phyloP scores from a whole-genome alignment of 2,329 filamentous ascomycete species.

The Venturia carpophila region DNA sequence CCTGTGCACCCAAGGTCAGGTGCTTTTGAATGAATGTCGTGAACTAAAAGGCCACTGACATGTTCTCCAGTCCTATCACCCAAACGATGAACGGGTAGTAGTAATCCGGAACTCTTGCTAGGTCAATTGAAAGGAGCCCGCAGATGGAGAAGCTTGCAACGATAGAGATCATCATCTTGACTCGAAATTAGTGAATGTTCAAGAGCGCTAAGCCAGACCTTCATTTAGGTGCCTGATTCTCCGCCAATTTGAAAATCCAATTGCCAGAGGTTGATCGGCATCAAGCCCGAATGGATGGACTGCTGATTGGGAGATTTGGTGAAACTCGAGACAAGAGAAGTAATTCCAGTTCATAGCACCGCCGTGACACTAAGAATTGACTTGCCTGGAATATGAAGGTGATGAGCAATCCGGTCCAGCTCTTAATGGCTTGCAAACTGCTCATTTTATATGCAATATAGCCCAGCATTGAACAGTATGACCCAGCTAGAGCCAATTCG shows the following conservation, averaged over 20 bases:
- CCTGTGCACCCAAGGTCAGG: constrained; percentile 24
- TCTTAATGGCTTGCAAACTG: constrained; percentile 67
- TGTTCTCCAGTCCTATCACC: constrained; percentile 69
- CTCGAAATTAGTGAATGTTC: background rate
- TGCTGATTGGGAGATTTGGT: background rate
- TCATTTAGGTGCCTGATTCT: background rate
- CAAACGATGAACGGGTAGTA: constrained; percentile 71
- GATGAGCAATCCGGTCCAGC: constrained; percentile 61
- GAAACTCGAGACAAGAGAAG: background rate
- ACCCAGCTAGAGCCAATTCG: constrained; percentile 53
- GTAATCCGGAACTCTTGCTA: constrained; percentile 65
- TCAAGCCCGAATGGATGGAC: background rate
- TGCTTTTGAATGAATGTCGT: background rate
- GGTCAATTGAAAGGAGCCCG: constrained; percentile 64
- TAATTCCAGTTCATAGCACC: background rate
- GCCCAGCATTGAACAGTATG: constrained; percentile 54
- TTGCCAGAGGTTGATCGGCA: background rate
- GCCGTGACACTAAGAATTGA: constrained; percentile 26
- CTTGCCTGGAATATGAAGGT: constrained; percentile 55
- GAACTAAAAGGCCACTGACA: constrained; percentile 31
- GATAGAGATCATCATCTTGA: constrained; percentile 57
- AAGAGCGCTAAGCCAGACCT: background rate
- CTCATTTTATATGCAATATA: constrained; percentile 62
- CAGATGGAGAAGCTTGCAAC: constrained; percentile 75
- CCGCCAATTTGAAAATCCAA: background rate